Base-by-base conservation (phyloP, 371 early-diverging fungal genomes). In the Circinella umbellata region DNA sequence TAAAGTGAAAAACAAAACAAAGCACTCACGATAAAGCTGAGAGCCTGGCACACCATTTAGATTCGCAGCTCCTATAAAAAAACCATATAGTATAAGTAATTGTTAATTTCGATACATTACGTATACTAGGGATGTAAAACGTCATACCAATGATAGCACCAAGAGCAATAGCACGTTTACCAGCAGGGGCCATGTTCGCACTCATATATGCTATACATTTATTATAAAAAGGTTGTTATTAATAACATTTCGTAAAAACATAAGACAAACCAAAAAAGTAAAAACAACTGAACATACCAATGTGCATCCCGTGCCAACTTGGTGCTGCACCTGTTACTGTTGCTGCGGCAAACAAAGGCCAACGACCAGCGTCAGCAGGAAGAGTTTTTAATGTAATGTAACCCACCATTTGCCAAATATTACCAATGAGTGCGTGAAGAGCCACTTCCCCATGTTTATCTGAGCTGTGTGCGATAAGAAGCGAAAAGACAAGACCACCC, bases 111-210 rank as follows among this genome's bases (percentile, higher is more conserved):
- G 2, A 27, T 27, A 27, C 2, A 27, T 27, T 27, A 27, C 27
- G 27, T 27, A 27, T 27, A 27, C 0, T n/a, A 27, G 2, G 27
- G 2, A 27, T 27, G 27, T 27, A 27, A 27, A 27, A n/a, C n/a
- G n/a, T n/a, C n/a, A n/a, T 27, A 9, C 77, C 82, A 66, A 84
- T 78, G 15, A 74, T 81, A 34, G 80, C 75, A 46, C 81, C 81
- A 18, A 86, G 64, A 4, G 82, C 83, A n/a, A 86, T 76, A 3
- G 86, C 76, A 5, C 86, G 75, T 63, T 86, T 86, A 11, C 84
- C 86, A 9, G 75, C 72, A 4, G 84, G 84, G 13, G 86, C 82
- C 7, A 82, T 63, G 64, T 86, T 86, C 11, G 76, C 73, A n/a
- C 84, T 76, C 69, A 83, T 80, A 80, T 82, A 84, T 0, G 83